These are phyloP conservation scores for Phragmites australis DNA, from an alignment of 176 grass and related monocot genomes.

Conservation along the genomic window DNA sequence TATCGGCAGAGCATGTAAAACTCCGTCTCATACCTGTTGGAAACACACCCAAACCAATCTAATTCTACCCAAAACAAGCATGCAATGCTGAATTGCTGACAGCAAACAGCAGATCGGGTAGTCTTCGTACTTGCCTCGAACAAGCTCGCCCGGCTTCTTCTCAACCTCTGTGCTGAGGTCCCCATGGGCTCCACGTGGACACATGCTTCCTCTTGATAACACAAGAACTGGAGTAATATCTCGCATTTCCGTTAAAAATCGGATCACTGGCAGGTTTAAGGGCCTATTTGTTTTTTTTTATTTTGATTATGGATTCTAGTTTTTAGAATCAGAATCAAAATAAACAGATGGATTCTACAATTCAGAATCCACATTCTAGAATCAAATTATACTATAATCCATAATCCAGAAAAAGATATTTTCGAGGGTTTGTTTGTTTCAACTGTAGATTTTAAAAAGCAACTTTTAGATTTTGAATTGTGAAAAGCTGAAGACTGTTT, in stretches of 20 bases:
- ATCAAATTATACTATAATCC: no score
- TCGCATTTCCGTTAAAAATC: background rate
- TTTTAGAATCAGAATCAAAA: no score
- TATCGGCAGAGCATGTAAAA: slow-evolving; percentile 77
- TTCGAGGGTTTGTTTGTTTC: no score
- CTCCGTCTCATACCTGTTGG: slow-evolving; percentile 55
- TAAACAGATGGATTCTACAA: no score
- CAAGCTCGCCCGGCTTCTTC: slow-evolving; percentile 65
- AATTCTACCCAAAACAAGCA: background rate
- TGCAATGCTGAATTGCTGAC: background rate
- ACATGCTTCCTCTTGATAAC: slow-evolving; percentile 12
- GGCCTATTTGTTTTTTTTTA: no score
- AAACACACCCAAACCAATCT: background rate
- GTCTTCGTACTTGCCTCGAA: slow-evolving; percentile 35
- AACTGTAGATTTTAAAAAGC: no score
- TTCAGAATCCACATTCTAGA: no score
- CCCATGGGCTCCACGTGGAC: slow-evolving; percentile 40
- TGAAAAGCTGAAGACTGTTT: no score
- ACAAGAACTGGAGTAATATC: background rate
- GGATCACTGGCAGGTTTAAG: no score
- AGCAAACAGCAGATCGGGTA: background rate
- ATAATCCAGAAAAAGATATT: no score
- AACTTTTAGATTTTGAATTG: no score
- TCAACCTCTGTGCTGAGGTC: slow-evolving; percentile 71
- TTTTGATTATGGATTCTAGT: no score